Evolutionary conservation across 352 stramenopile genomes (phyloP), one percentile per base, ranked within the genome.

Genomic region (Globisporangium lucens): DNA sequence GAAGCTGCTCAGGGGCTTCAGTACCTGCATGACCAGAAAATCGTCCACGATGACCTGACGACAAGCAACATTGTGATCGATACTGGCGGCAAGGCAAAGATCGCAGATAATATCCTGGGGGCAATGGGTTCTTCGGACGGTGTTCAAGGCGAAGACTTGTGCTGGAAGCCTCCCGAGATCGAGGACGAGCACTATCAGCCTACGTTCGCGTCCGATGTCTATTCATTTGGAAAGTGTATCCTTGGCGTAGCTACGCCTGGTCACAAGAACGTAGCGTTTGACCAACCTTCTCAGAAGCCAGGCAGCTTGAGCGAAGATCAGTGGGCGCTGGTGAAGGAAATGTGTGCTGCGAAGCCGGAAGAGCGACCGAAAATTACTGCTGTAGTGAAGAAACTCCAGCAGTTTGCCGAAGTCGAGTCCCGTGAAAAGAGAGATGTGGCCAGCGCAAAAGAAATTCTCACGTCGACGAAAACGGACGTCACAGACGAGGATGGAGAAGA

Each of bases 371-470:
- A 43, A 24, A n/a, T 66, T 17, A 10, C n/a, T 15, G 5, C 35
- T 2, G 22, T 66, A 9, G 61, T 55, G 13, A 6, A n/a, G 12
- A 46, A 33, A 33, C 52, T 66, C 35, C 49, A 20, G 36, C 17
- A 29, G 24, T 66, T 60, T 30, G 61, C 35, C 27, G 46, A 33
- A 55, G 60, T 12, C n/a, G 60, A 65, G 60, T 51, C 43, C 43
- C 43, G 17, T 51, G 17, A 51, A 7, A 51, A 51, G 20, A 51
- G 9, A 3, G 43, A 51, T 6, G 10, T 12, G 43, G 17, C 17
- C 4, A 51, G 17, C 17, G 5, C 17, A 51, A 22, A 51, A 22
- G 43, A 51, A 4, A 51, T 51, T 2, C 17, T 51, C 43, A 9
- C 17, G 6, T 51, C 43, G 2, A 22, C 24, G 17, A 51, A 51